These are phyloP conservation scores for Drechmeria coniospora DNA, from an alignment of 2,329 filamentous ascomycete genomes.

Conservation along the genomic window DNA sequence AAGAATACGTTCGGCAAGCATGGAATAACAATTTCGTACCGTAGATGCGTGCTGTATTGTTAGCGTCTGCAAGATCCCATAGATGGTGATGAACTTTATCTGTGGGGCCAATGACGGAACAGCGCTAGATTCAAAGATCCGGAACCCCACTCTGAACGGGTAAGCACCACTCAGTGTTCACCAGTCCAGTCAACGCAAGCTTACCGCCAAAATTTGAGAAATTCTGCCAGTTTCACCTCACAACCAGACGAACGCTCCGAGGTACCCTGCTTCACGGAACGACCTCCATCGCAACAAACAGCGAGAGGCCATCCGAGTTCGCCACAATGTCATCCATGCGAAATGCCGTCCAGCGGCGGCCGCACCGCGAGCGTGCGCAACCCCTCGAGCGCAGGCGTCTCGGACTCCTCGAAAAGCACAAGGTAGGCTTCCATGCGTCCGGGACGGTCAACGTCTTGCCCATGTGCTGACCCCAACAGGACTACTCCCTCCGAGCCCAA, in stretches of 20 bases:
- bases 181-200: slow-evolving; percentile 1
- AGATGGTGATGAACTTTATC: too few species aligned
- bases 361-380: slow-evolving; percentile 83
- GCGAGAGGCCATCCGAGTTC: background rate
- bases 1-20: too few species aligned
- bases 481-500: slow-evolving; percentile 48
- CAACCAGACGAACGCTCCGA: background rate
- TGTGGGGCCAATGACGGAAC: too few species aligned
- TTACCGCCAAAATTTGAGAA: slow-evolving; percentile 23
- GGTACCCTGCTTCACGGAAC: background rate
- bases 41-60: too few species aligned
- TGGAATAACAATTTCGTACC: too few species aligned
- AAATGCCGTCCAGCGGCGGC: slow-evolving; percentile 59
- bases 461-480: slow-evolving; percentile 19
- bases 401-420: slow-evolving; percentile 91
- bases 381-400: slow-evolving; percentile 69
- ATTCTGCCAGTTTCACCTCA: slow-evolving; percentile 16
- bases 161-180: too few species aligned
- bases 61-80: too few species aligned
- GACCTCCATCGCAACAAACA: slow-evolving; percentile 1
- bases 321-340: slow-evolving; percentile 40
- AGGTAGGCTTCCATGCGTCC: slow-evolving; percentile 32
- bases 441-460: background rate
- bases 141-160: too few species aligned
- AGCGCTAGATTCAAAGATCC: too few species aligned